A percentile compares a stretch with the other conserved stretches of the same genome.
These are phyloP conservation scores for Termitomyces bulborhizus DNA, from an alignment of 768 basidiomycete species.

Conservation along the genomic window DNA sequence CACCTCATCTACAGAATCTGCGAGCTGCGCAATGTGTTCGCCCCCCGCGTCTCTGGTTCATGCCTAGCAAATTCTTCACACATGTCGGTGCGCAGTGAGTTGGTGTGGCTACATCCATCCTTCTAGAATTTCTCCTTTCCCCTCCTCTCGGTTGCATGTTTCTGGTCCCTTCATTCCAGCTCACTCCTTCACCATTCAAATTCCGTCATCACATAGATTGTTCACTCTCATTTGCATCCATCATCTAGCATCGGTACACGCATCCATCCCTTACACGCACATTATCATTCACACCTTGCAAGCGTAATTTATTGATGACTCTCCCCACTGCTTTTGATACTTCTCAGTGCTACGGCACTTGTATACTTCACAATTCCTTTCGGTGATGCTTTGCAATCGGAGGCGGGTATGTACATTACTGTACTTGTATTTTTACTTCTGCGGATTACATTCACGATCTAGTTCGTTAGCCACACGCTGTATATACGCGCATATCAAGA, in stretches of 20 bases:
- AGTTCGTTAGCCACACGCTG: not conserved
- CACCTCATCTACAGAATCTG: constrained; percentile 23
- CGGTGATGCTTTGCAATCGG: not conserved
- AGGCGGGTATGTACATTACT: constrained; percentile 8
- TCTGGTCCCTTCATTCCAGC: not conserved
- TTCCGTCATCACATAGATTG: constrained; percentile 9
- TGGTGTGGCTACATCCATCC: constrained; percentile 1
- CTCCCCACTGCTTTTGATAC: not conserved
- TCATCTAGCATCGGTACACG: constrained; percentile 2
- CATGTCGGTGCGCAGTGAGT: constrained; percentile 28
- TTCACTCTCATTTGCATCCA: constrained; percentile 12
- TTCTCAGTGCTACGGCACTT: not conserved
- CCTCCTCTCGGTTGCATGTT: not conserved
- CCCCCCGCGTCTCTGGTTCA: constrained; percentile 48
- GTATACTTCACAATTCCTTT: not conserved
- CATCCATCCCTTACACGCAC: not conserved
- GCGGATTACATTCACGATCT: constrained; percentile 4
- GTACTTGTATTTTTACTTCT: constrained; percentile 5
- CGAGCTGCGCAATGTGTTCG: constrained; percentile 20
- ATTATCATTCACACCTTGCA: not conserved
- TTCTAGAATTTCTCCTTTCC: not conserved
- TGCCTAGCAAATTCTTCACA: constrained; percentile 44
- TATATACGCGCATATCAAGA: not conserved
- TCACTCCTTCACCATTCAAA: constrained; percentile 1
- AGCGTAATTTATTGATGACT: constrained; percentile 4